A percentile compares a stretch with the other conserved stretches of the same genome.
These are phyloP conservation scores for Lactifluus subvellereus DNA, from an alignment of 768 basidiomycete species.

Conservation along the genomic window DNA sequence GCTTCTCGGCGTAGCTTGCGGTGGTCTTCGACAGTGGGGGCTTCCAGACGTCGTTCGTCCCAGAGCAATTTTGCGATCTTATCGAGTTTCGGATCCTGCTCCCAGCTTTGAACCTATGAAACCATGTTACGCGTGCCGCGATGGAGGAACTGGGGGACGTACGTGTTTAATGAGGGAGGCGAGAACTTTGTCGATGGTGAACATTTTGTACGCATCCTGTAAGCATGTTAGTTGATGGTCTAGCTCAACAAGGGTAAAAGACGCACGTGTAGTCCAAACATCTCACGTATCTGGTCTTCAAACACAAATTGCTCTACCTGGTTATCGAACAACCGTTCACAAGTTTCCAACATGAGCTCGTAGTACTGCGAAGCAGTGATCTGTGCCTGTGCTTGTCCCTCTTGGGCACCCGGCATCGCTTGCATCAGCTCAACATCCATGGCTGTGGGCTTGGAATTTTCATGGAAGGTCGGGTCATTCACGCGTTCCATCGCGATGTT, in stretches of 20 bases:
- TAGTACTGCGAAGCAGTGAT: slow-evolving; percentile 66
- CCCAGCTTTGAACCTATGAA: slow-evolving; percentile 53
- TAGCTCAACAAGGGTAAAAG: neutral
- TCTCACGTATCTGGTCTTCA: slow-evolving; percentile 84
- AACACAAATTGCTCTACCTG: slow-evolving; percentile 83
- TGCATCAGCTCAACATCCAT: slow-evolving; percentile 36
- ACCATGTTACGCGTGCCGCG: neutral
- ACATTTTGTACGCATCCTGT: slow-evolving; percentile 79
- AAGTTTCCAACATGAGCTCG: slow-evolving; percentile 74
- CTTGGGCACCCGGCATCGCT: slow-evolving; percentile 25
- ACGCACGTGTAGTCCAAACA: slow-evolving; percentile 76
- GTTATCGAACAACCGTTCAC: slow-evolving; percentile 87
- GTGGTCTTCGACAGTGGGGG: slow-evolving; percentile 65
- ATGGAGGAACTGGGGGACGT: slow-evolving; percentile 18
- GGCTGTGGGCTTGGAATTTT: slow-evolving; percentile 33
- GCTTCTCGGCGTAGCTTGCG: slow-evolving; percentile 60
- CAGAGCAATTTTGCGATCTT: slow-evolving; percentile 67
- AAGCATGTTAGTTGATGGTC: neutral
- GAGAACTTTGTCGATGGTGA: slow-evolving; percentile 90
- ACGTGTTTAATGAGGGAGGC: slow-evolving; percentile 88
- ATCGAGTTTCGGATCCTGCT: slow-evolving; percentile 64
- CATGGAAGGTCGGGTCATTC: slow-evolving; percentile 28
- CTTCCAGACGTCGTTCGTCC: slow-evolving; percentile 53
- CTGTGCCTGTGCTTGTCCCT: slow-evolving; percentile 21
- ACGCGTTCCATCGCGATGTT: slow-evolving; percentile 48